Conservation (phyloP, 306 rosid genomes). For the Gynostemma pentaphyllum region DNA sequence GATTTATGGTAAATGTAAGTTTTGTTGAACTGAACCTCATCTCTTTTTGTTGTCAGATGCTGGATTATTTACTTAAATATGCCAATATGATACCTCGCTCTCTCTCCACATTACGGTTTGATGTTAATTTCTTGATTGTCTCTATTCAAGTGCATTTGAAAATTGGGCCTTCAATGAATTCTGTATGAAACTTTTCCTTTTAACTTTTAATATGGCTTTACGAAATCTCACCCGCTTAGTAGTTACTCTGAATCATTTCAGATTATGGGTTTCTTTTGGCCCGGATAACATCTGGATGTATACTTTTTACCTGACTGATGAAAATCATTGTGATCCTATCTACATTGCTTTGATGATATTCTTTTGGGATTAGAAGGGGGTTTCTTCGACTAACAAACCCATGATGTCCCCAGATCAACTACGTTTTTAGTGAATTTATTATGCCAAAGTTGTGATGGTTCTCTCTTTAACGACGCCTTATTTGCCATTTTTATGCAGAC, state of each 20-base stretch:
- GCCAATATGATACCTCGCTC: not conserved
- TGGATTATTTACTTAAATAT: not conserved
- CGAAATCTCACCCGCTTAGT: not conserved
- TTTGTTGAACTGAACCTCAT: not conserved
- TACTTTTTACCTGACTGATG: not conserved
- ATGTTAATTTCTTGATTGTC: not conserved
- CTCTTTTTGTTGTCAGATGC: not conserved
- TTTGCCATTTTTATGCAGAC: constrained; percentile 30
- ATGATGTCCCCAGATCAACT: not conserved
- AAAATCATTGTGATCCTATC: not conserved
- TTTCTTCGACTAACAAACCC: not conserved
- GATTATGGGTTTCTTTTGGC: not conserved
- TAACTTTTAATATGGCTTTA: not conserved
- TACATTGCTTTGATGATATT: not conserved
- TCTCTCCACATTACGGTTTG: not conserved
- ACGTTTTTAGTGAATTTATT: not conserved
- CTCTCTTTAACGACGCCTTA: not conserved
- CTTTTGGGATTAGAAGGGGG: not conserved
- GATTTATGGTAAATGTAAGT: constrained; percentile 88
- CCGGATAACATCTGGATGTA: not conserved
- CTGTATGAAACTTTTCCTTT: not conserved
- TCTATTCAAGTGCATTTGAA: not conserved
- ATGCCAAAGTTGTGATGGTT: not conserved
- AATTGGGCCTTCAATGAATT: not conserved
- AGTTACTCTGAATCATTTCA: not conserved